Conservation (phyloP, 1,284 basidiomycete species). For the Puccinia polysora region DNA sequence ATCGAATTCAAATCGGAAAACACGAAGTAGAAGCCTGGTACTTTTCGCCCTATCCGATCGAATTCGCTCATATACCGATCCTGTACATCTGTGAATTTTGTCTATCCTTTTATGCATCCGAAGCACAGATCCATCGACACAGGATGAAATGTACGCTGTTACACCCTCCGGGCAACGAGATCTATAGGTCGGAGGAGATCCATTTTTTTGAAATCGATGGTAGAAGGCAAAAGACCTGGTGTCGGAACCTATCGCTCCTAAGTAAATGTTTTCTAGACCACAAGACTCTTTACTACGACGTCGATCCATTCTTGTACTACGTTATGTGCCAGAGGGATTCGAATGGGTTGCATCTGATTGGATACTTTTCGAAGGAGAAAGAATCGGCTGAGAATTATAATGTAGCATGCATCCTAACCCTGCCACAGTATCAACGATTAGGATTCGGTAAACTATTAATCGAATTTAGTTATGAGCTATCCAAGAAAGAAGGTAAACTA, state of each 20-base stretch:
- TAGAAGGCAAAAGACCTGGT: constrained; percentile 80
- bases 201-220: constrained; percentile 96
- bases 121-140: constrained; percentile 83
- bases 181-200: constrained; percentile 84
- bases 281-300: constrained; percentile 93
- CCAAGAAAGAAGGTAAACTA: constrained; percentile 90
- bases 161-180: constrained; percentile 80
- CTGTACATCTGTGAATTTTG: constrained; percentile 99
- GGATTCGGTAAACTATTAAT: constrained; percentile 94
- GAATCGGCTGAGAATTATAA: constrained; percentile 94
- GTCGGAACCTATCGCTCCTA: constrained; percentile 89
- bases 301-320: constrained; percentile 69
- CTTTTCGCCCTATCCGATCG: constrained; percentile 96
- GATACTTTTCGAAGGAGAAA: constrained; percentile 96
- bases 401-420: constrained; percentile 89
- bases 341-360: constrained; percentile 58
- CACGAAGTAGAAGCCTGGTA: constrained; percentile 99
- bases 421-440: constrained; percentile 84
- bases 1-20: constrained; percentile 90
- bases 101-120: constrained; percentile 78
- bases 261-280: constrained; percentile 99
- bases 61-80: constrained; percentile 90
- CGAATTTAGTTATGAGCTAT: constrained; percentile 77
- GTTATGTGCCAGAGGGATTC: constrained; percentile 58
- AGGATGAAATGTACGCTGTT: constrained; percentile 70